Conservation (phyloP, 1,139 yeast genomes). For the Taphrina deformans region DNA sequence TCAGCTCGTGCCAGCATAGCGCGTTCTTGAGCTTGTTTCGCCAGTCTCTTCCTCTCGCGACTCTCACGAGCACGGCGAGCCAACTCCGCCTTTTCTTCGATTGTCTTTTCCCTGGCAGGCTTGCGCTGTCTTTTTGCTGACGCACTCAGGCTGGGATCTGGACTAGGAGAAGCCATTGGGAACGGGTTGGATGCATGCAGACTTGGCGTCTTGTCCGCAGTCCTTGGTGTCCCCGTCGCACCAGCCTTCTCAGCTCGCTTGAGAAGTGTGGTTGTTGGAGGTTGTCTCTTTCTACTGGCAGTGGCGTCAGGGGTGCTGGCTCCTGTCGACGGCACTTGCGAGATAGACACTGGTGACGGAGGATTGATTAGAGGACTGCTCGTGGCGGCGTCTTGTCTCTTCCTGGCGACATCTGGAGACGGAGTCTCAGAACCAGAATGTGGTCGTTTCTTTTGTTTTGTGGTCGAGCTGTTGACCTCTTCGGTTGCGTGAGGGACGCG, state of each 20-base stretch:
- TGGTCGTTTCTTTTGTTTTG: not conserved
- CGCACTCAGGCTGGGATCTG: not conserved
- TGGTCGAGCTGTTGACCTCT: not conserved
- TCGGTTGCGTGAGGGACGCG: not conserved
- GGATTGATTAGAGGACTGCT: not conserved
- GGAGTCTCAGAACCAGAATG: not conserved
- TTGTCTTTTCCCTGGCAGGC: constrained; percentile 13
- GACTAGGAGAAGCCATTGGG: not conserved
- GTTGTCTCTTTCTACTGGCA: not conserved
- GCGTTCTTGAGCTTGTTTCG: constrained; percentile 5
- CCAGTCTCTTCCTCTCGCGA: constrained; percentile 7
- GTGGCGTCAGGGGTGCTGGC: not conserved
- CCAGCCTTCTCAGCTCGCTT: not conserved
- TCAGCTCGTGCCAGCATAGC: constrained; percentile 5
- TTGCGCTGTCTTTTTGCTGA: constrained; percentile 7
- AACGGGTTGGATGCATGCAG: not conserved
- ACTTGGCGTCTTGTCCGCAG: not conserved
- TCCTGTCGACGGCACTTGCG: not conserved
- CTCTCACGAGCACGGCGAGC: constrained; percentile 15
- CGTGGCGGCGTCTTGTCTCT: not conserved
- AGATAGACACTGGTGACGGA: not conserved
- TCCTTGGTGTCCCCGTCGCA: not conserved
- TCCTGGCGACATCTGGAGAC: not conserved
- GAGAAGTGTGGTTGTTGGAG: not conserved
- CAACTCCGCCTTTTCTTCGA: constrained; percentile 10